A percentile compares a stretch with the other conserved stretches of the same genome.
These are phyloP conservation scores for Eucalyptus decipiens DNA, from an alignment of 345 rosid genomes.

Conservation along the genomic window DNA sequence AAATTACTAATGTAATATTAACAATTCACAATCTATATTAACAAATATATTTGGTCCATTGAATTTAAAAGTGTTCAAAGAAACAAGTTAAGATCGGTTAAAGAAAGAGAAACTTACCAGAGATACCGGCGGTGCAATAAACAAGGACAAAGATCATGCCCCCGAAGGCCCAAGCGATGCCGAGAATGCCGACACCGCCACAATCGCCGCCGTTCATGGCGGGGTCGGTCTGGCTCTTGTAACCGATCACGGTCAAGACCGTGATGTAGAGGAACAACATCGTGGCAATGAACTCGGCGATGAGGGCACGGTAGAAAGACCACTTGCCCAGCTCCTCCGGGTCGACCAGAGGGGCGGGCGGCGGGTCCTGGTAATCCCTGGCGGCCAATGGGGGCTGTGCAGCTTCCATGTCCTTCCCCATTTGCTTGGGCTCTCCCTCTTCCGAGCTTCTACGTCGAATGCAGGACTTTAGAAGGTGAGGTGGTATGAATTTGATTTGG, in stretches of 20 bases:
- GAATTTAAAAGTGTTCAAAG: accelerated
- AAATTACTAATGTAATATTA: not conserved
- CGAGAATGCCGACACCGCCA: slow-evolving; percentile 79
- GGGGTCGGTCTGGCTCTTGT: slow-evolving; percentile 39
- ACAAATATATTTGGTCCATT: not conserved
- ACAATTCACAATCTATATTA: not conserved
- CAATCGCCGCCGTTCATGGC: slow-evolving; percentile 15
- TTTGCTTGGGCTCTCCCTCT: not conserved
- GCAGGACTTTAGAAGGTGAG: not conserved
- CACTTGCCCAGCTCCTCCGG: slow-evolving; percentile 44
- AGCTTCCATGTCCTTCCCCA: slow-evolving; percentile 45
- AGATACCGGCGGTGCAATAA: slow-evolving; percentile 90
- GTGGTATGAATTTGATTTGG: not conserved
- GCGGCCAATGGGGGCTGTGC: slow-evolving; percentile 16
- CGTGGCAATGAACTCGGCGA: slow-evolving; percentile 84
- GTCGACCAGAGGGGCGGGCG: slow-evolving; percentile 58
- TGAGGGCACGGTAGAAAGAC: slow-evolving; percentile 70
- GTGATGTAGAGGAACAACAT: slow-evolving; percentile 71
- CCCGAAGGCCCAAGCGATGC: slow-evolving; percentile 95
- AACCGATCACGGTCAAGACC: slow-evolving; percentile 68
- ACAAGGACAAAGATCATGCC: slow-evolving; percentile 96
- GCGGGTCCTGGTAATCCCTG: slow-evolving; percentile 71
- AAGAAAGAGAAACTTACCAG: slow-evolving; percentile 26
- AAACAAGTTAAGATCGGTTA: not conserved
- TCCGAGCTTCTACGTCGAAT: not conserved